phyloP scores from a whole-genome alignment of 495 filamentous ascomycete genomes.

The Annulohypoxylon stygium region DNA sequence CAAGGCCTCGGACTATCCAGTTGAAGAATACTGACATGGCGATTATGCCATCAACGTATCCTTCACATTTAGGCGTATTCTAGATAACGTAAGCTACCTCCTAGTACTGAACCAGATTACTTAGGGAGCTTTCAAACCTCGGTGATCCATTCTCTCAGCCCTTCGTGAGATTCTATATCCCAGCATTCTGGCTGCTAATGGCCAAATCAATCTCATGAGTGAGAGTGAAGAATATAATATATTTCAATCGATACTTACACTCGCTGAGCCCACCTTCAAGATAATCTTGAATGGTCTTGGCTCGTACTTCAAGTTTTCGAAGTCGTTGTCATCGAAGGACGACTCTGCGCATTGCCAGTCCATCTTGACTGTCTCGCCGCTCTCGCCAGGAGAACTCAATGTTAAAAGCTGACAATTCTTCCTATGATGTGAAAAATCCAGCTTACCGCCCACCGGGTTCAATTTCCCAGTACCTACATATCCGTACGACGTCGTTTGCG shows the following conservation, averaged over 20 bases:
- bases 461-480: conserved; percentile 1
- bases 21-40: conserved; percentile 19
- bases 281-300: conserved; percentile 22
- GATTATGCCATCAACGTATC: conserved; percentile 6
- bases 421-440: background rate
- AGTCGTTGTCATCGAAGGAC: conserved; percentile 23
- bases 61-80: background rate
- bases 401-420: background rate
- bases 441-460: background rate
- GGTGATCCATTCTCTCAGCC: conserved; percentile 19
- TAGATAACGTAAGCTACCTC: conserved; percentile 7
- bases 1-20: background rate
- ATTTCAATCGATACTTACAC: conserved; percentile 1
- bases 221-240: background rate
- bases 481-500: background rate
- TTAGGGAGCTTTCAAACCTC: conserved; percentile 12
- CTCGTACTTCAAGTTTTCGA: conserved; percentile 13
- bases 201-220: background rate
- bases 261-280: conserved; percentile 4
- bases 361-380: conserved; percentile 6
- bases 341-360: conserved; percentile 18
- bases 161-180: conserved; percentile 6
- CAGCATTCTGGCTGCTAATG: conserved; percentile 12
- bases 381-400: background rate
- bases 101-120: background rate